Conservation (phyloP, 345 rosid species). For the Carallia pectinifolia region DNA sequence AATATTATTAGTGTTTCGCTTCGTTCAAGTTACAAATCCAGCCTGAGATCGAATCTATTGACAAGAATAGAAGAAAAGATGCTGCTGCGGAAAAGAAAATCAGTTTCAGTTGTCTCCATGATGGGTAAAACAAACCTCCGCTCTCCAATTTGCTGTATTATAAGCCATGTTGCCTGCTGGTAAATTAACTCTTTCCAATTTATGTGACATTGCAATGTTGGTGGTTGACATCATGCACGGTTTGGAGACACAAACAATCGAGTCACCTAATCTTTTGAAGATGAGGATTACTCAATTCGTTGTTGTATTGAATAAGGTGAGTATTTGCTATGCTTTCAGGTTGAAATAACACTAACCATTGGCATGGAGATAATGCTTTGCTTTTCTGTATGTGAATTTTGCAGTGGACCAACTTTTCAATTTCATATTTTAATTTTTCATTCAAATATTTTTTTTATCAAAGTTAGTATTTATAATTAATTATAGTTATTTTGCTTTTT, state of each 20-base stretch:
- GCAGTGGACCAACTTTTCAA: slow-evolving; percentile 72
- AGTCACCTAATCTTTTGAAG: slow-evolving; percentile 84
- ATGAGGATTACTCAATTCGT: slow-evolving; percentile 87
- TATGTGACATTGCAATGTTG: slow-evolving; percentile 97
- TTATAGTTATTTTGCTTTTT: no score
- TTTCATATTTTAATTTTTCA: no score
- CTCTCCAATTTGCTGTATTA: slow-evolving; percentile 92
- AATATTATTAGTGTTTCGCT: no score
- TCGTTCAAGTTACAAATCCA: not conserved
- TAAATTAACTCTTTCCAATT: slow-evolving; percentile 87
- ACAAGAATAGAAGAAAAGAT: slow-evolving; percentile 35
- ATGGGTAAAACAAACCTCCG: slow-evolving; percentile 65
- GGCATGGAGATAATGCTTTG: slow-evolving; percentile 5
- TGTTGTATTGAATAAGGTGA: slow-evolving; percentile 91
- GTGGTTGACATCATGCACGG: slow-evolving; percentile 98
- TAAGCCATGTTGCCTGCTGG: slow-evolving; percentile 99
- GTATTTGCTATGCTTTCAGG: not conserved
- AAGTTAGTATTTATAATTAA: no score
- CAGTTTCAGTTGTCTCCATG: slow-evolving; percentile 29
- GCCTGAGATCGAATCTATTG: slow-evolving; percentile 35
- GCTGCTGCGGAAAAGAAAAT: slow-evolving; percentile 34
- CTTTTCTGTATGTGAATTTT: slow-evolving; percentile 17
- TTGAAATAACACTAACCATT: slow-evolving; percentile 3
- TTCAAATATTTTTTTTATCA: no score
- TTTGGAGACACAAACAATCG: slow-evolving; percentile 86